phyloP scores from a whole-genome alignment of 139 green algal species.

The Zygnema circumcarinatum region DNA sequence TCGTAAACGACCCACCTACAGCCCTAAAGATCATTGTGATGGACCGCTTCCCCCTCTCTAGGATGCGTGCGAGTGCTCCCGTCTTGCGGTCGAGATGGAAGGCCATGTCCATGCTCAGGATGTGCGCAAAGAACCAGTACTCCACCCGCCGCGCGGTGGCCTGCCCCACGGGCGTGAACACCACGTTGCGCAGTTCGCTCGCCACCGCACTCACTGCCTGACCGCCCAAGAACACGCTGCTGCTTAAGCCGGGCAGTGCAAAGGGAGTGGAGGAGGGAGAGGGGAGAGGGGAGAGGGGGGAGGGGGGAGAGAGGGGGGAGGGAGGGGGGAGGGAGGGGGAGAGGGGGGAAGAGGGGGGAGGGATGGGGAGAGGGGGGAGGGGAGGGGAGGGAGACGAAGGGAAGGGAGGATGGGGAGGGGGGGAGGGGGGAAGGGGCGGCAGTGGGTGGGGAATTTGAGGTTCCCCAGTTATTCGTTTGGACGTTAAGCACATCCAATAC shows the following conservation, averaged over 20 bases:
- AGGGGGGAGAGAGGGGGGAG: not conserved
- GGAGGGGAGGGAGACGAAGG: too few relatives aligned
- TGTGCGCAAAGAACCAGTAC: slow-evolving; percentile 82
- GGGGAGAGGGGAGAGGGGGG: not conserved
- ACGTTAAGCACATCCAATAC: too few relatives aligned
- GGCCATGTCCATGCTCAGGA: slow-evolving; percentile 79
- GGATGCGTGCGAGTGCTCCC: slow-evolving; percentile 82
- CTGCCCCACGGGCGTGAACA: slow-evolving; percentile 85
- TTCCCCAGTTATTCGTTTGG: too few relatives aligned
- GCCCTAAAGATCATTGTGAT: slow-evolving; percentile 93
- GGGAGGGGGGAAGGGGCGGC: too few relatives aligned
- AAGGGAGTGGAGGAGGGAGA: not conserved
- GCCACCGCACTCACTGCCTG: slow-evolving; percentile 68
- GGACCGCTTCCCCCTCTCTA: slow-evolving; percentile 88
- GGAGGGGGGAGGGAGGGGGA: not conserved
- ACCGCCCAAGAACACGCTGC: not conserved
- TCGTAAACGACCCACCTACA: slow-evolving; percentile 70
- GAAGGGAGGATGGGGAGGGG: too few relatives aligned
- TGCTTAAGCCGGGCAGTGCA: not conserved
- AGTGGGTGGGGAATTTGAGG: too few relatives aligned
- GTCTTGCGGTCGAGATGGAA: slow-evolving; percentile 90
- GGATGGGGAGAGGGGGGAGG: too few relatives aligned
- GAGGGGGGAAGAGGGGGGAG: not conserved
- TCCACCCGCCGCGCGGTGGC: slow-evolving; percentile 62
- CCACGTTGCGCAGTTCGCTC: slow-evolving; percentile 82